Evolutionary conservation across 768 basidiomycete genomes (phyloP), one percentile per base, ranked within the genome.

Genomic region (Baorangia bicolor): DNA sequence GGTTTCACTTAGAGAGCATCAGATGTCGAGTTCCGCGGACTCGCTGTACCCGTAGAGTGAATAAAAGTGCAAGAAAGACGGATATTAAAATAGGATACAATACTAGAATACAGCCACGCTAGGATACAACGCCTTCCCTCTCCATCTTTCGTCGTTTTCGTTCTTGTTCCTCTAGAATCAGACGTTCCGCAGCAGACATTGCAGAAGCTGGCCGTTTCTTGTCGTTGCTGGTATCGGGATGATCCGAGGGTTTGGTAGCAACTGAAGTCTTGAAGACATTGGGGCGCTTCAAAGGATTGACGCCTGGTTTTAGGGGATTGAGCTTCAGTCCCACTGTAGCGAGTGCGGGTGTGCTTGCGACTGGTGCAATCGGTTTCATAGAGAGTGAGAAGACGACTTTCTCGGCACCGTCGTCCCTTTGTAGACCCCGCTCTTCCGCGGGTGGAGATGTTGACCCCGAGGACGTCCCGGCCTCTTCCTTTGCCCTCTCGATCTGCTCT

Each of bases 401-500:
- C 62, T 90, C 86, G 6, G 77, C 65, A 8, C 77, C 79, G 60
- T 92, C 90, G 30, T 88, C 87, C 27, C 88, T 84, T 69, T 88
- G 87, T 31, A 90, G 74, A 9, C 81, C 86, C 18, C 51, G 61
- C 63, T 81, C 83, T 57, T 83, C 83, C 7, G 66, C 75, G 10
- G 77, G 76, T 4, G 75, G 76, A 20, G 75, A 66, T 9, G 64
- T 55, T 0, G 75, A 67, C 13, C 72, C 66, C 4, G 70, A 69
- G 0, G 54, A 54, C 2, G 74, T 57, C 28, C 74, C 69, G 2
- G 59, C 65, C 33, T 69, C 68, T 55, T 86, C 84, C 8, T 76
- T 78, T 2, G 96, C 97, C 37, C 94, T 81, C 70, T 92, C 92
- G 52, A 99, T 98, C 74, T 99, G 96, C 64, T 97, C 94, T 12